A percentile compares a stretch with the other conserved stretches of the same genome.
Conservation (phyloP, 495 filamentous ascomycete species). For the Penicillium arizonense region DNA sequence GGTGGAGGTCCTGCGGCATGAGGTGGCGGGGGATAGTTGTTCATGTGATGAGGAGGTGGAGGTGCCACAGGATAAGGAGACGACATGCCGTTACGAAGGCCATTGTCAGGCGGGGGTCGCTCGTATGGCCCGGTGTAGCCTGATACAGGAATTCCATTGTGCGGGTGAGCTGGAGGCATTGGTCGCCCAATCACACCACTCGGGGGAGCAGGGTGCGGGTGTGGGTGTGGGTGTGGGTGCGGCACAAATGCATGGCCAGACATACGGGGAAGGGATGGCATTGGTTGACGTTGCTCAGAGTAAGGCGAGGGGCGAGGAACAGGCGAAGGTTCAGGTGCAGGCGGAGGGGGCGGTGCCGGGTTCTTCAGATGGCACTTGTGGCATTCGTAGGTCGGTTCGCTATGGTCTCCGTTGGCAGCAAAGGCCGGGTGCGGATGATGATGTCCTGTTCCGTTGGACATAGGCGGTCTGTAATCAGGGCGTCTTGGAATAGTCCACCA, state of each 20-base stretch:
- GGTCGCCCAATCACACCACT: constrained; percentile 33
- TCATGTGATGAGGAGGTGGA: constrained; percentile 27
- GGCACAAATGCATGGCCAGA: constrained; percentile 26
- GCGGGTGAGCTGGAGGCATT: constrained; percentile 24
- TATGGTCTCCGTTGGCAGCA: constrained; percentile 31
- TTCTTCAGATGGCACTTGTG: constrained; percentile 54
- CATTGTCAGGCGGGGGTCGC: constrained; percentile 23
- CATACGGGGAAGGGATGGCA: constrained; percentile 36
- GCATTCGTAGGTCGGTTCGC: constrained; percentile 38
- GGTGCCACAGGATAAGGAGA: constrained; percentile 30
- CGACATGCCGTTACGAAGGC: constrained; percentile 37
- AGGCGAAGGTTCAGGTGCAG: constrained; percentile 30
- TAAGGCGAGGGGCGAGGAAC: constrained; percentile 40
- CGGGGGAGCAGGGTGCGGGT: constrained; percentile 11
- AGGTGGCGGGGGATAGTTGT: constrained; percentile 29
- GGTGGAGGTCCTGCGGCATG: constrained; percentile 31
- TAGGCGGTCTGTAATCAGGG: constrained; percentile 23
- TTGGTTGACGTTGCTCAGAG: constrained; percentile 25
- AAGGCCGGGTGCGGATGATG: constrained; percentile 25
- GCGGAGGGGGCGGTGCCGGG: constrained; percentile 14
- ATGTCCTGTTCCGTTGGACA: constrained; percentile 33
- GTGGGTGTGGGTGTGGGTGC: constrained; percentile 25
- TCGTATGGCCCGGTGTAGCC: constrained; percentile 34
- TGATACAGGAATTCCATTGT: constrained; percentile 15
- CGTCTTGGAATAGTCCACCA: constrained; percentile 44